Conservation (phyloP, 129 eudicot genomes). For the Lonicera japonica region DNA sequence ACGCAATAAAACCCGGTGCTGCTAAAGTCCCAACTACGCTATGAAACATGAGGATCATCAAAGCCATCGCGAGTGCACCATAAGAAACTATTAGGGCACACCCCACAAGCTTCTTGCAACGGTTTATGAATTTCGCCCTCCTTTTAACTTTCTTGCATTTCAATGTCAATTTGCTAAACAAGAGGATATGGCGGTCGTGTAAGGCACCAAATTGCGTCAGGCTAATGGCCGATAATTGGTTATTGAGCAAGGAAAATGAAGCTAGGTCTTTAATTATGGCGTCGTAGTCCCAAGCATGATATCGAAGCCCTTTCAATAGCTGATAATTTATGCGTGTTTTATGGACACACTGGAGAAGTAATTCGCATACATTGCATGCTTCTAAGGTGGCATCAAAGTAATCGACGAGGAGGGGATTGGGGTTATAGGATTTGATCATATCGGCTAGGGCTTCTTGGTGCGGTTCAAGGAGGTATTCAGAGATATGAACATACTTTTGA, state of each 20-base stretch:
- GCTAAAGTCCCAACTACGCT: conserved; percentile 42
- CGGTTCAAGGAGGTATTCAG: conserved; percentile 48
- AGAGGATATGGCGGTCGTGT: conserved; percentile 23
- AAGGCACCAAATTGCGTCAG: conserved; percentile 25
- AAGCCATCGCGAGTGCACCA: conserved; percentile 30
- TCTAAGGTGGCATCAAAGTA: conserved; percentile 50
- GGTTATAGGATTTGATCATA: conserved; percentile 22
- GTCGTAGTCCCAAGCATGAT: background rate
- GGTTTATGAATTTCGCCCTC: conserved; percentile 24
- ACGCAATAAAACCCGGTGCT: conserved; percentile 36
- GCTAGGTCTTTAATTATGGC: conserved; percentile 27
- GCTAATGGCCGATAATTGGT: conserved; percentile 41
- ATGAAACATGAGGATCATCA: conserved; percentile 44
- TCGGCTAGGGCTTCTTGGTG: conserved; percentile 43
- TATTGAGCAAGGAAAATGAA: conserved; percentile 30
- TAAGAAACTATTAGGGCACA: conserved; percentile 28
- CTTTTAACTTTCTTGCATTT: conserved; percentile 31
- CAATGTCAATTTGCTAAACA: conserved; percentile 39
- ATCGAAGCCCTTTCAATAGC: conserved; percentile 17
- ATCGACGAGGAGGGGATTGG: conserved; percentile 40
- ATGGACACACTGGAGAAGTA: conserved; percentile 43
- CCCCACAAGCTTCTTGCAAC: conserved; percentile 26
- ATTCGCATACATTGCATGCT: conserved; percentile 53
- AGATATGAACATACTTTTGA: conserved; percentile 23
- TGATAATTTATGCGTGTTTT: conserved; percentile 42